Evolutionary conservation across 1,139 yeast genomes (phyloP).

Genomic region (Yamadazyma triangularis): DNA sequence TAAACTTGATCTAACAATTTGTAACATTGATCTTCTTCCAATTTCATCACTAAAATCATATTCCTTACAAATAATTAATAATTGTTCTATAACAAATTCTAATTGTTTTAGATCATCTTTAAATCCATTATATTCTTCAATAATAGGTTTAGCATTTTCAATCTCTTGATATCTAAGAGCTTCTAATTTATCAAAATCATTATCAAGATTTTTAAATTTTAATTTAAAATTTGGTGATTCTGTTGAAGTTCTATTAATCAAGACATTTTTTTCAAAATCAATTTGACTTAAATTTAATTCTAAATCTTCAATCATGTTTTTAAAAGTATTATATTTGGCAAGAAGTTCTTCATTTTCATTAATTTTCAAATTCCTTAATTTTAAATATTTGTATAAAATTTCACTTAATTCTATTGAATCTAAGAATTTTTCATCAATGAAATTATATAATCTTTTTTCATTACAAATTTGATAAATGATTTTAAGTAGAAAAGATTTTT

Average conservation of each 20-base stretch:
- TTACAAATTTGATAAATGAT: conserved; percentile 63
- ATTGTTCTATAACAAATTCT: conserved; percentile 73
- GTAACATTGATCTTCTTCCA: conserved; percentile 80
- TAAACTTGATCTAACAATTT: conserved; percentile 60
- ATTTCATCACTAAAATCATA: conserved; percentile 90
- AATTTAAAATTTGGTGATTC: conserved; percentile 2
- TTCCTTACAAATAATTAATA: conserved; percentile 60
- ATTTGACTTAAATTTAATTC: conserved; percentile 3
- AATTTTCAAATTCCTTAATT: conserved; percentile 35
- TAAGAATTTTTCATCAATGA: conserved; percentile 71
- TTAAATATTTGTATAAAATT: conserved; percentile 49
- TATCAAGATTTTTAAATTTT: conserved; percentile 7
- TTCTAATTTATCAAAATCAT: conserved; percentile 7
- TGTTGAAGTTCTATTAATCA: conserved; percentile 1
- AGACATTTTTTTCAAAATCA: conserved; percentile 2
- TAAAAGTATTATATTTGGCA: conserved; percentile 11
- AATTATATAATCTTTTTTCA: conserved; percentile 47
- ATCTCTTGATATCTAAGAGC: conserved; percentile 8
- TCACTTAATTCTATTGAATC: conserved; percentile 73
- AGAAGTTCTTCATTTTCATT: conserved; percentile 25
- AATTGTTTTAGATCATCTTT: conserved; percentile 47
- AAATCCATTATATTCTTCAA: conserved; percentile 19
- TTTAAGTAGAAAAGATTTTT: conserved; percentile 68
- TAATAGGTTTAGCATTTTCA: conserved; percentile 9
- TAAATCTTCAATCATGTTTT: conserved; percentile 5